Base-by-base conservation (phyloP, 805 yeast species). In the Myxozyma geophila region DNA sequence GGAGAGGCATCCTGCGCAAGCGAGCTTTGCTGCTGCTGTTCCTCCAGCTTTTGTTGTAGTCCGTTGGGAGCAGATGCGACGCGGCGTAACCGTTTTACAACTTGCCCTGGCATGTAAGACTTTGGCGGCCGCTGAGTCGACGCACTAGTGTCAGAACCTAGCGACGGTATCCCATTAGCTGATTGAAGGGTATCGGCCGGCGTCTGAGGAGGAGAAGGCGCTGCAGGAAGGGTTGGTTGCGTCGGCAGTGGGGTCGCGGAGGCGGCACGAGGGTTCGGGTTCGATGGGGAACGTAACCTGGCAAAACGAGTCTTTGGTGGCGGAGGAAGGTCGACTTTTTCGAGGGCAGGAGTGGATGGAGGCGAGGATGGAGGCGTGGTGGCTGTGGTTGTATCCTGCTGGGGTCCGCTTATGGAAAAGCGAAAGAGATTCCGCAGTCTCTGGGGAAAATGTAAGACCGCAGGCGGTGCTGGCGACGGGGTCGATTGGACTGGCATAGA, bases 21-120 rank as follows among this genome's bases (percentile, higher is more conserved):
- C 52, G 56, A 37, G 56, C 51, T 36, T 19, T 17, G 41, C 51
- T 17, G 44, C 46, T 52, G 54, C 58, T 44, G 58, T 35, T 54
- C 66, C 1, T 41, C 44, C 15, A 73, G 62, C 21, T 67, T 68
- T 58, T 83, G 80, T 58, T 83, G 80, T 33, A 84, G 72, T 9
- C 82, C 88, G 60, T 88, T 79, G 10, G 96, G 96, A 0, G 95
- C 96, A 0, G 96, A 90, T 0, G 96, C 92, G 1, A 89, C 96
- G 66, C 96, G 80, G 64, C 95, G 79, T 28, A 89, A 76, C 21
- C 73, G 69, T 19, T 74, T 59, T 7, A 71, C 69, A 56, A 74
- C 60, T 37, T 56, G 60, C 4, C 64, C 69, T 23, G 67, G 62
- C 35, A 59, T 54, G 52, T 40, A 67, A 23, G 70, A 54, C 65